Percentiles rank a stretch among this genome's conserved stretches.
Evolutionary conservation across 2,329 filamentous ascomycete species (phyloP).

Genomic region (Xylaria hypoxylon): DNA sequence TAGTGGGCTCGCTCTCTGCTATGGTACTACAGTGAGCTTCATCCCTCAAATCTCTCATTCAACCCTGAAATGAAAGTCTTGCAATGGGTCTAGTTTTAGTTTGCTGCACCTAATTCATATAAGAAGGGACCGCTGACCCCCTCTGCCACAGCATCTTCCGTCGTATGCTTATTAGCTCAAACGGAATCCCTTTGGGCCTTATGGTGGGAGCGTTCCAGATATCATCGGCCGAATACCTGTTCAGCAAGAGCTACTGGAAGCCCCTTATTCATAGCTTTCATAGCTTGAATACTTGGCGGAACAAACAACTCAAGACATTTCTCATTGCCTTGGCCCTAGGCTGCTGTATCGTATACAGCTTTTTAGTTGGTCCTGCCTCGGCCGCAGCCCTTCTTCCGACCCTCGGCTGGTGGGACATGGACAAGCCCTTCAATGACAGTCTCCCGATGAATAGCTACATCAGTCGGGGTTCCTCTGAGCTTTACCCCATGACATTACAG

Average conservation of each 20-base stretch:
- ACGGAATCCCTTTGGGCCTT: slow-evolving; percentile 33
- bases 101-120: neutral
- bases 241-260: slow-evolving; percentile 24
- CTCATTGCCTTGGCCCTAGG: slow-evolving; percentile 28
- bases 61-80: neutral
- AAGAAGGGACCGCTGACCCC: neutral
- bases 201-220: slow-evolving; percentile 35
- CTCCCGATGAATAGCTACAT: slow-evolving; percentile 24
- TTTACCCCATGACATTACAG: slow-evolving; percentile 16
- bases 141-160: slow-evolving; percentile 27
- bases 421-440: slow-evolving; percentile 17
- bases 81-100: neutral
- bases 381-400: slow-evolving; percentile 26
- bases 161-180: slow-evolving; percentile 23
- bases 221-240: slow-evolving; percentile 29
- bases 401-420: slow-evolving; percentile 23
- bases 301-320: slow-evolving; percentile 12
- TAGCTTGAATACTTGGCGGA: neutral
- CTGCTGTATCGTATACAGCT: slow-evolving; percentile 18
- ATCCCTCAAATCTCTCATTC: neutral
- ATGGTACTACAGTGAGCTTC: slow-evolving; percentile 33
- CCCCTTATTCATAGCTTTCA: slow-evolving; percentile 10
- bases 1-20: slow-evolving; percentile 32
- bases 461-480: neutral
- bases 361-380: slow-evolving; percentile 31